Conservation (phyloP, 805 yeast species). For the Starmerella lactis-condensi region DNA sequence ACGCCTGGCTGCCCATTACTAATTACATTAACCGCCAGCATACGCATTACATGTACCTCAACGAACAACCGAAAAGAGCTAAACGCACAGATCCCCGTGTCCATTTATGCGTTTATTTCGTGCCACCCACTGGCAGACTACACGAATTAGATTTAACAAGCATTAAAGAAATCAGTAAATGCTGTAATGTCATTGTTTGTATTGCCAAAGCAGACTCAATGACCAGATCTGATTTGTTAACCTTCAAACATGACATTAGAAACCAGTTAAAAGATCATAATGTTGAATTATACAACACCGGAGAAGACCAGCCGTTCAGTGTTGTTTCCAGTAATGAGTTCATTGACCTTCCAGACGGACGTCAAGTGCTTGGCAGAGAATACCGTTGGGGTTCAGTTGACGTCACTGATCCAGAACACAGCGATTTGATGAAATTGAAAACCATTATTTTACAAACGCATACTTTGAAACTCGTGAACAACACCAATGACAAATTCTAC, state of each 20-base stretch:
- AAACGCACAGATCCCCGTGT: constrained; percentile 51
- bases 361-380: constrained; percentile 54
- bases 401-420: constrained; percentile 68
- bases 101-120: constrained; percentile 76
- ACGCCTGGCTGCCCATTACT: constrained; percentile 70
- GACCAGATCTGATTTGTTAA: constrained; percentile 47
- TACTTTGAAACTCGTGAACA: constrained; percentile 60
- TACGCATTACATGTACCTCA: constrained; percentile 74
- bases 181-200: constrained; percentile 77
- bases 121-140: constrained; percentile 83
- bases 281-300: constrained; percentile 54
- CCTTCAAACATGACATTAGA: constrained; percentile 54
- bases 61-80: constrained; percentile 67
- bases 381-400: constrained; percentile 86
- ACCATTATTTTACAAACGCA: constrained; percentile 62
- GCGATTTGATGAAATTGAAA: constrained; percentile 71
- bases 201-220: constrained; percentile 79
- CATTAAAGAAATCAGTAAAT: constrained; percentile 61
- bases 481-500: constrained; percentile 67
- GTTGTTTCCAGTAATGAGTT: constrained; percentile 49
- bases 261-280: constrained; percentile 69
- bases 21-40: constrained; percentile 88
- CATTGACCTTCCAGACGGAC: constrained; percentile 40
- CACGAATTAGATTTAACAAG: constrained; percentile 75
- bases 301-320: constrained; percentile 66